Conservation (phyloP, 495 filamentous ascomycete species). For the Aspergillus nanangensis region DNA sequence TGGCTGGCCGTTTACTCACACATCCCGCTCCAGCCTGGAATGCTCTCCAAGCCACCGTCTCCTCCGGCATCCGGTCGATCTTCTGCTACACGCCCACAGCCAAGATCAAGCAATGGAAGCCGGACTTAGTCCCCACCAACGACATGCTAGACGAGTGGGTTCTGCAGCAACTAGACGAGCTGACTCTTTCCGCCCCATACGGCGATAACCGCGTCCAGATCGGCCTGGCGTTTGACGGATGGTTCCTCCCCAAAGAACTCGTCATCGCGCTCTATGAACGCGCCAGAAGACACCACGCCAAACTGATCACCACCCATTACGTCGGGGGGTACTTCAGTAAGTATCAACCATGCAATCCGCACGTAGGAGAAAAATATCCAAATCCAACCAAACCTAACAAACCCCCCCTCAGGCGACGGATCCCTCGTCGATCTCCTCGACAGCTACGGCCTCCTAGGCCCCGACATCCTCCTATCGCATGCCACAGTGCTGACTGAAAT, state of each 20-base stretch:
- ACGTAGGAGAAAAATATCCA: too few species aligned
- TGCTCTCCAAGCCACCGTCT: slow-evolving; percentile 35
- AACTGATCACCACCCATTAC: slow-evolving; percentile 37
- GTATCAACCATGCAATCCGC: not conserved
- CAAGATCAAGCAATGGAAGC: slow-evolving; percentile 29
- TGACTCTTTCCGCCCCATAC: slow-evolving; percentile 27
- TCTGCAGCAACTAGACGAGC: slow-evolving; percentile 25
- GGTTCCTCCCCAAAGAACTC: slow-evolving; percentile 28
- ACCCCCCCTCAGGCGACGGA: not conserved
- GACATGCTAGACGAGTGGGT: slow-evolving; percentile 38
- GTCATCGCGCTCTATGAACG: slow-evolving; percentile 25
- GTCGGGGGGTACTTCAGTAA: slow-evolving; percentile 10
- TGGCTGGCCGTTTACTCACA: too few species aligned
- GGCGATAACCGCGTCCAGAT: slow-evolving; percentile 35
- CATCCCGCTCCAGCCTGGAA: slow-evolving; percentile 27
- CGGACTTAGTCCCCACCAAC: slow-evolving; percentile 22
- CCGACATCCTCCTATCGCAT: slow-evolving; percentile 36
- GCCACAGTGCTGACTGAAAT: slow-evolving; percentile 16
- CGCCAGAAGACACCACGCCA: slow-evolving; percentile 19
- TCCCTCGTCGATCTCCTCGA: slow-evolving; percentile 27
- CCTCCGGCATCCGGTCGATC: slow-evolving; percentile 44
- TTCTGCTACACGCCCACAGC: slow-evolving; percentile 41
- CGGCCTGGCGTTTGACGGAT: slow-evolving; percentile 39
- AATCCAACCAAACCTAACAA: too few species aligned
- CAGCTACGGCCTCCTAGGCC: slow-evolving; percentile 26